These are phyloP conservation scores for Choanephora cucurbitarum DNA, from an alignment of 371 early-diverging fungal genomes.

Conservation along the genomic window DNA sequence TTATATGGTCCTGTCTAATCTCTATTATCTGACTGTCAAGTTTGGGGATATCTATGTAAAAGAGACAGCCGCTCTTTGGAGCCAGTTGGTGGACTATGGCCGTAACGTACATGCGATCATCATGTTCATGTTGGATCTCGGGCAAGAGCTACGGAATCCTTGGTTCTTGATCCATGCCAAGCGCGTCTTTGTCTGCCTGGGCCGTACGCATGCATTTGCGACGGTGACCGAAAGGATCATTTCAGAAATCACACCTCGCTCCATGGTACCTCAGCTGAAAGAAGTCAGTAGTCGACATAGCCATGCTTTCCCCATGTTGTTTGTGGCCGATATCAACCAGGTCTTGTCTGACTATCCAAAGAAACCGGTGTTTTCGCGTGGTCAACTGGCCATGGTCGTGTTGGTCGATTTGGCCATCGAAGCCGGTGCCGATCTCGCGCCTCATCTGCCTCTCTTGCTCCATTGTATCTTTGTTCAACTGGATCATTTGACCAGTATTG, in stretches of 20 bases:
- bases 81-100: conserved; percentile 71
- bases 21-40: conserved; percentile 84
- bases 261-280: conserved; percentile 70
- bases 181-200: conserved; percentile 79
- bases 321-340: conserved; percentile 70
- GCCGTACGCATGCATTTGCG: conserved; percentile 66
- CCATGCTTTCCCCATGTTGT: conserved; percentile 47
- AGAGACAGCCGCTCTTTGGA: conserved; percentile 84
- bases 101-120: conserved; percentile 71
- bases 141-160: conserved; percentile 77
- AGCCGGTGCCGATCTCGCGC: conserved; percentile 67
- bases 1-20: conserved; percentile 74
- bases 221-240: conserved; percentile 67
- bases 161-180: conserved; percentile 79
- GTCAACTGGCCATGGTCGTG: conserved; percentile 77
- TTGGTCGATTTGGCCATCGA: conserved; percentile 83
- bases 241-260: conserved; percentile 73
- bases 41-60: conserved; percentile 77
- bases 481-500: conserved; percentile 74
- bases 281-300: conserved; percentile 49
- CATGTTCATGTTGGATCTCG: conserved; percentile 73
- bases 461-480: conserved; percentile 82
- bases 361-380: conserved; percentile 74
- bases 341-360: conserved; percentile 67
- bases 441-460: conserved; percentile 73